These are phyloP conservation scores for Linnemannia zychae DNA, from an alignment of 192 early-diverging fungal genomes.

Conservation along the genomic window DNA sequence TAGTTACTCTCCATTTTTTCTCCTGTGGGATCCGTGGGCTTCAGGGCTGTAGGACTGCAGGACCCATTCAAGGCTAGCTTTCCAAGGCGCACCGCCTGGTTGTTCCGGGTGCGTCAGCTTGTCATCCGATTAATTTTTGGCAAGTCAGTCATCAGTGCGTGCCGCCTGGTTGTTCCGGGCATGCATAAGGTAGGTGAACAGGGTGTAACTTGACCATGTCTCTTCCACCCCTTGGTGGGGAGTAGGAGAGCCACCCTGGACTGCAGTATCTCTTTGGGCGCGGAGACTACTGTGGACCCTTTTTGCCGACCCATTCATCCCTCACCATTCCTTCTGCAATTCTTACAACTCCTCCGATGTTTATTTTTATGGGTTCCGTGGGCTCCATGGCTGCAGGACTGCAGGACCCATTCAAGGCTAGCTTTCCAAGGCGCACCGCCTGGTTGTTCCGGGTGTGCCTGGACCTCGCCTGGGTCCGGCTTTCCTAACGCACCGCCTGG, in stretches of 20 bases:
- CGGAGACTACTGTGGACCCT: slow-evolving; percentile 23
- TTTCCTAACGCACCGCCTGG: slow-evolving; percentile 18
- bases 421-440: slow-evolving; percentile 10
- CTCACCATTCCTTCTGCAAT: not conserved
- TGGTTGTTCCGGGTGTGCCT: slow-evolving; percentile 18
- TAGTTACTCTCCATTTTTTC: not conserved
- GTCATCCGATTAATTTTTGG: not conserved
- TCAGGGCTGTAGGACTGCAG: slow-evolving; percentile 2
- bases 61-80: not conserved
- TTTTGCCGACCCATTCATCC: slow-evolving; percentile 9
- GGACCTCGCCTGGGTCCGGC: slow-evolving; percentile 11
- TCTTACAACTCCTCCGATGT: no score
- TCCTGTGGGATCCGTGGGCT: slow-evolving; percentile 1
- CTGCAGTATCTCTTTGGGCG: slow-evolving; percentile 26
- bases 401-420: slow-evolving; percentile 4
- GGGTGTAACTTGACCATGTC: slow-evolving; percentile 23
- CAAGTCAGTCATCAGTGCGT: slow-evolving; percentile 14
- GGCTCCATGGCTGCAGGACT: slow-evolving; percentile 4
- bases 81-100: slow-evolving; percentile 17
- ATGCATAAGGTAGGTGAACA: slow-evolving; percentile 24
- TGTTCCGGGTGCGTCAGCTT: no score
- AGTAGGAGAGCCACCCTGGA: slow-evolving; percentile 16
- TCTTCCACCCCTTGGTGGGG: slow-evolving; percentile 17
- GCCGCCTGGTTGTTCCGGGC: slow-evolving; percentile 18
- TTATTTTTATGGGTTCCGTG: no score